A percentile compares a stretch with the other conserved stretches of the same genome.
phyloP scores from a whole-genome alignment of 2,329 filamentous ascomycete species.

The Chaetomium globosum region DNA sequence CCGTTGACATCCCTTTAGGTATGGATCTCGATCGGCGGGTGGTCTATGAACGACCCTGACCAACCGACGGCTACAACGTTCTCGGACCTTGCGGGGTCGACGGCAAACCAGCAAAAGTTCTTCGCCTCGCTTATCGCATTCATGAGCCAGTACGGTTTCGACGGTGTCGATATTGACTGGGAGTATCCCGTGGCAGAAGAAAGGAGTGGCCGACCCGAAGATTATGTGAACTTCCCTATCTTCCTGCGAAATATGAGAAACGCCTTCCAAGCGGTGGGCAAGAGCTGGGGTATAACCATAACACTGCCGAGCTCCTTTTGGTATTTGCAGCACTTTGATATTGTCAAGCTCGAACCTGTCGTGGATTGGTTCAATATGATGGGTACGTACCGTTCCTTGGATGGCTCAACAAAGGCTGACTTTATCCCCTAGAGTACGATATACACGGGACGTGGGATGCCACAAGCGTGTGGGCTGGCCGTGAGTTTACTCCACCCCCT shows the following conservation, averaged over 20 bases:
- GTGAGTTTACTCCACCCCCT: not conserved
- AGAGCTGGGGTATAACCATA: constrained; percentile 10
- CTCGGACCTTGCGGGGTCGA: not conserved
- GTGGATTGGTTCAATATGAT: constrained; percentile 19
- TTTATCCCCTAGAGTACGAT: constrained; percentile 9
- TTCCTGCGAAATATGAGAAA: constrained; percentile 14
- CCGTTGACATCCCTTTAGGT: not conserved
- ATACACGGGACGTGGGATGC: constrained; percentile 16
- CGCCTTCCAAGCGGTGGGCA: constrained; percentile 14
- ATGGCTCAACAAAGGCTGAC: not conserved
- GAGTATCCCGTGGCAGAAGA: constrained; percentile 17
- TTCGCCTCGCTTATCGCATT: constrained; percentile 3
- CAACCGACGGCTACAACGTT: not conserved
- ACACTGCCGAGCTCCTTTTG: constrained; percentile 5
- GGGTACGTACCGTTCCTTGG: not conserved
- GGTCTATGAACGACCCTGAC: constrained; percentile 15
- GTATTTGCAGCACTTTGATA: constrained; percentile 13
- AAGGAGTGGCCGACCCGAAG: constrained; percentile 4
- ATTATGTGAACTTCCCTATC: constrained; percentile 9
- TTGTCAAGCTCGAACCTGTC: not conserved
- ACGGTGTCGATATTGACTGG: constrained; percentile 11
- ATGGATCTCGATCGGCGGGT: constrained; percentile 17
- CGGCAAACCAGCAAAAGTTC: constrained; percentile 7
- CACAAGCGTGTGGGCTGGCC: constrained; percentile 15
- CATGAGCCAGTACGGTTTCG: constrained; percentile 14